phyloP scores from a whole-genome alignment of 495 filamentous ascomycete genomes.

The Aspergillus panamensis region DNA sequence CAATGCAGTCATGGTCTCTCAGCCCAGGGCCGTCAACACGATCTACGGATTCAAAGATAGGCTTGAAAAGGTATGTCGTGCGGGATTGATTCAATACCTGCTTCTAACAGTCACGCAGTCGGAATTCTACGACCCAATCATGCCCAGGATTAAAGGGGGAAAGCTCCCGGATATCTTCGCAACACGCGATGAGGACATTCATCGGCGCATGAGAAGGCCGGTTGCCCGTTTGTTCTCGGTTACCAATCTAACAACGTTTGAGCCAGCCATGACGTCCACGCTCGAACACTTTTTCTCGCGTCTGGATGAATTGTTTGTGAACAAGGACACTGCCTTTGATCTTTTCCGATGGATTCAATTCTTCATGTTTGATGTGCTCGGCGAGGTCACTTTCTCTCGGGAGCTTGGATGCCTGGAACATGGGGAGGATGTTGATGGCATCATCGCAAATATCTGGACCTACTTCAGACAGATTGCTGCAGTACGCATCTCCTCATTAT shows the following conservation, averaged over 20 bases:
- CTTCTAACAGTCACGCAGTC: background rate
- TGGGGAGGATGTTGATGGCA: constrained; percentile 30
- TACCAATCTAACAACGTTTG: background rate
- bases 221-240: background rate
- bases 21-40: constrained; percentile 32
- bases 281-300: background rate
- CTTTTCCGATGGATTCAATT: constrained; percentile 38
- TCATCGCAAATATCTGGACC: constrained; percentile 22
- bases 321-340: constrained; percentile 10
- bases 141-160: background rate
- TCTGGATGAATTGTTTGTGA: background rate
- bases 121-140: constrained; percentile 12
- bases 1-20: constrained; percentile 49
- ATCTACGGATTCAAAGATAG: constrained; percentile 32
- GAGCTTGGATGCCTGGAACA: constrained; percentile 35
- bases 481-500: no score
- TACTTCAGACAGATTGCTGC: constrained; percentile 9
- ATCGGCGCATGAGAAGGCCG: background rate
- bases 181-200: background rate
- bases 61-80: background rate
- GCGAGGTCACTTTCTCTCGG: constrained; percentile 33
- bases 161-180: background rate
- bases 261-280: background rate
- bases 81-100: background rate
- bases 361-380: constrained; percentile 43